Conservation (phyloP, 148 eudicot genomes). For the Heliosperma pusillum region DNA sequence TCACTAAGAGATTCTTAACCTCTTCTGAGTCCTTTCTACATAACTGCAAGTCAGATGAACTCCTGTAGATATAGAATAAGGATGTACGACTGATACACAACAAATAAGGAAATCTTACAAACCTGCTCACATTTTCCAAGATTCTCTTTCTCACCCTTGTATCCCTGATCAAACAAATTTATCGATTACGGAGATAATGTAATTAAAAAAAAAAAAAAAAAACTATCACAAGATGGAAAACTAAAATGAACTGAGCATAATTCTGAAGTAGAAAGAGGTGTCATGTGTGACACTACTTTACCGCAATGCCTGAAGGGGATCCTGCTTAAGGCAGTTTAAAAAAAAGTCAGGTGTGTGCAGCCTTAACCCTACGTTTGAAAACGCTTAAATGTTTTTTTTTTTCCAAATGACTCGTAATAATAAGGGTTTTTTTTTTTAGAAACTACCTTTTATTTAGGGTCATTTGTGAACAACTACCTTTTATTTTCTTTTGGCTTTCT, state of each 20-base stretch:
- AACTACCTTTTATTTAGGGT: no score
- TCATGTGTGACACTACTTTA: no score
- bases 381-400: neutral
- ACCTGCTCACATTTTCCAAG: constrained; percentile 97
- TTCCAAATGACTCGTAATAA: neutral
- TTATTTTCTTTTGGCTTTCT: no score
- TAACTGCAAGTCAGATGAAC: constrained; percentile 1
- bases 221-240: neutral
- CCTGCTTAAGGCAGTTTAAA: no score
- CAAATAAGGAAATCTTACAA: constrained; percentile 17
- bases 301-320: no score
- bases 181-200: neutral
- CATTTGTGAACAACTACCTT: no score
- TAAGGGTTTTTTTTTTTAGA: no score
- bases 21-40: neutral
- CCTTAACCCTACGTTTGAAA: neutral
- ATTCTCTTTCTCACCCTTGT: constrained; percentile 76
- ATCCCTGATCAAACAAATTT: constrained; percentile 46
- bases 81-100: neutral
- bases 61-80: neutral
- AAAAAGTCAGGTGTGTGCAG: no score
- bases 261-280: neutral
- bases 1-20: neutral
- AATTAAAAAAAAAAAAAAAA: constrained; percentile 18
- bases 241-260: neutral